Percentiles rank a stretch among this genome's conserved stretches.
These are phyloP conservation scores for Tilletia horrida DNA, from an alignment of 1,284 basidiomycete genomes.

Conservation along the genomic window DNA sequence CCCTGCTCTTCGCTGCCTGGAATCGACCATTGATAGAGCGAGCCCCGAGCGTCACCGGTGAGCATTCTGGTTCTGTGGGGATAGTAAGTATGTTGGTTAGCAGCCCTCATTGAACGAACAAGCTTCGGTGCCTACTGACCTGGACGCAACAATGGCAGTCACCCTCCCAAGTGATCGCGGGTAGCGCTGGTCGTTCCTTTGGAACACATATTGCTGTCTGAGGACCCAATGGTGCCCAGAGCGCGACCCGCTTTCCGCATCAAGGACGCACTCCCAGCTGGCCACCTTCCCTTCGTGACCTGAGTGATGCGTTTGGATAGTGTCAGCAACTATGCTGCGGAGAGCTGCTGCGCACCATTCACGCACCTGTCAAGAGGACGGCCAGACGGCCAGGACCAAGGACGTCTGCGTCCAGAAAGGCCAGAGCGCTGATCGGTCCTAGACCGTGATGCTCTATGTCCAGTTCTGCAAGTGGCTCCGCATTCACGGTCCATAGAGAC, in stretches of 20 bases:
- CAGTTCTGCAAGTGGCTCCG: constrained; percentile 68
- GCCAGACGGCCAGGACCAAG: constrained; percentile 35
- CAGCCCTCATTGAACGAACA: neutral
- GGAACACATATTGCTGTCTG: constrained; percentile 34
- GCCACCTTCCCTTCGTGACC: constrained; percentile 49
- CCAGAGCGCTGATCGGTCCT: constrained; percentile 64
- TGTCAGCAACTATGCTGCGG: neutral
- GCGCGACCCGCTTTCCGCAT: neutral
- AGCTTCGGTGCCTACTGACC: neutral
- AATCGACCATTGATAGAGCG: constrained; percentile 47
- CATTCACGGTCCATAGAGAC: constrained; percentile 78
- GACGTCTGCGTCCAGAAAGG: constrained; percentile 73
- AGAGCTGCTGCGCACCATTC: neutral
- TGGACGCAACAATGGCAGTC: neutral
- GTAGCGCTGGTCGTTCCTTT: constrained; percentile 33
- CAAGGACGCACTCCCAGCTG: constrained; percentile 37
- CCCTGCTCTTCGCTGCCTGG: constrained; percentile 27
- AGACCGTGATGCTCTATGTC: constrained; percentile 30
- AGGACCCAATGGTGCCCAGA: constrained; percentile 28
- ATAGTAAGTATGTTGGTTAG: neutral
- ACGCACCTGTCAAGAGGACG: constrained; percentile 36
- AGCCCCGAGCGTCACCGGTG: constrained; percentile 44
- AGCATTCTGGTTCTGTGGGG: constrained; percentile 23
- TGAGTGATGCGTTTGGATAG: neutral
- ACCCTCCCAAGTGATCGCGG: constrained; percentile 6